Evolutionary conservation across 2,329 filamentous ascomycete genomes (phyloP), one percentile per base, ranked within the genome.

Genomic region (Ceratocystiopsis minuta): DNA sequence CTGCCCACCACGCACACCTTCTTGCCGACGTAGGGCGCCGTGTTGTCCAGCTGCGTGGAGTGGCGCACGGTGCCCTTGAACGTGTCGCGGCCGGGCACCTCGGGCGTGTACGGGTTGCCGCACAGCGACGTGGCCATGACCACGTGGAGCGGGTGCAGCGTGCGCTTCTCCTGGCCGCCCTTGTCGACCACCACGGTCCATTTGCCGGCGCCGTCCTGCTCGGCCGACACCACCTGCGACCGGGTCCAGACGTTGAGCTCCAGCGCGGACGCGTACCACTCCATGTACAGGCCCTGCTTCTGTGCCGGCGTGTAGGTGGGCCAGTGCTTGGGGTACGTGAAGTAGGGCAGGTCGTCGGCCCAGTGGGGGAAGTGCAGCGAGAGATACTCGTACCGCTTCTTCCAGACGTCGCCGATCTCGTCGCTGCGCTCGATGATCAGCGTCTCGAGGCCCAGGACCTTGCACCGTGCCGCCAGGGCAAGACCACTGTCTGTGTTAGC

Each of bases 1-100:
- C 72, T 79, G n/a, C 83, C 82, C 46, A 90, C 74, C 43, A 88
- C 65, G 36, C 82, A 68, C 17, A 88, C 64, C 37, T 72, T 71
- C 57, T 86, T 84, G 54, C 66, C 63, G 4, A 34, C 38, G 12
- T 24, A 40, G 14, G 16, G 9, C 38, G 34, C 34, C 11, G 38
- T 16, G 38, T 6, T 41, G 39, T 44, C 39, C 36, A 38, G 39
- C 16, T 14, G 16, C 11, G 43, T 44, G 32, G 43, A 44, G 43
- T 44, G 43, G 7, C 39, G 36, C 15, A 44, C 17, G 20, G 36
- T 38, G 16, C 35, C 35, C 36, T 38, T 35, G 43, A 32, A 41
- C 20, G 35, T 36, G 9, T 18, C 36, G 36, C 33, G 17, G 31
- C 43, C 43, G 2, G 43, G 43, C n/a, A 44, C 34, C 13, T 41